These are phyloP conservation scores for Passalora sequoiae DNA, from an alignment of 2,329 filamentous ascomycete species.

Conservation along the genomic window DNA sequence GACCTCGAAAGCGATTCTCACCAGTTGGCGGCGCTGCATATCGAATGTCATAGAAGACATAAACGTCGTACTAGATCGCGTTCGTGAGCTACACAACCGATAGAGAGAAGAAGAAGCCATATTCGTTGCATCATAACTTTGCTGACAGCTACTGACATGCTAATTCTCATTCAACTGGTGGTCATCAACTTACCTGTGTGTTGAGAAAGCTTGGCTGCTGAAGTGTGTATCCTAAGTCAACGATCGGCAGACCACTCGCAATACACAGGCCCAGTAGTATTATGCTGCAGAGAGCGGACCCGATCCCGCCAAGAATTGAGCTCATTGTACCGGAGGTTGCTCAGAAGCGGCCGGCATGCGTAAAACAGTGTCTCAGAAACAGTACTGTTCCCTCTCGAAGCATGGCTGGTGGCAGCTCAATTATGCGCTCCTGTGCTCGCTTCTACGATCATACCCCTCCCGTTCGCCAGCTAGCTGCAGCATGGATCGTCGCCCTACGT, in stretches of 20 bases:
- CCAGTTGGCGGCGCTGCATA: conserved; percentile 52
- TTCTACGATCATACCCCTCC: background rate
- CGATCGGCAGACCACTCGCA: conserved; percentile 35
- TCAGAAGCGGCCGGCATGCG: background rate
- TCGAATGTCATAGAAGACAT: conserved; percentile 53
- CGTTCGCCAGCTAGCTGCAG: background rate
- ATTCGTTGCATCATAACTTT: too few relatives aligned
- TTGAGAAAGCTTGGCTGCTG: conserved; percentile 47
- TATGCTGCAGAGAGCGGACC: background rate
- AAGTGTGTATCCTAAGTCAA: conserved; percentile 52
- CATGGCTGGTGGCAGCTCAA: background rate
- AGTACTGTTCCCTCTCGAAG: too few relatives aligned
- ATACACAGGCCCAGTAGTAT: background rate
- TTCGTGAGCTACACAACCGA: too few relatives aligned
- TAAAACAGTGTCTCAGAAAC: background rate
- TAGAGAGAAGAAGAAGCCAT: too few relatives aligned
- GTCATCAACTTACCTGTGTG: too few relatives aligned
- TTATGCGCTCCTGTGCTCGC: background rate
- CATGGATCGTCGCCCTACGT: background rate
- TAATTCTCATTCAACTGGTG: too few relatives aligned
- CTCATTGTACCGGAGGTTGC: background rate
- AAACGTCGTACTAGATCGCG: conserved; percentile 22
- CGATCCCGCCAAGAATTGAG: background rate
- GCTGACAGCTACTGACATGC: too few relatives aligned
- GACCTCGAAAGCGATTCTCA: conserved; percentile 47